Percentiles rank a stretch among this genome's conserved stretches.
These are phyloP conservation scores for Vitellaria paradoxa DNA, from an alignment of 179 eudicot species.

Conservation along the genomic window DNA sequence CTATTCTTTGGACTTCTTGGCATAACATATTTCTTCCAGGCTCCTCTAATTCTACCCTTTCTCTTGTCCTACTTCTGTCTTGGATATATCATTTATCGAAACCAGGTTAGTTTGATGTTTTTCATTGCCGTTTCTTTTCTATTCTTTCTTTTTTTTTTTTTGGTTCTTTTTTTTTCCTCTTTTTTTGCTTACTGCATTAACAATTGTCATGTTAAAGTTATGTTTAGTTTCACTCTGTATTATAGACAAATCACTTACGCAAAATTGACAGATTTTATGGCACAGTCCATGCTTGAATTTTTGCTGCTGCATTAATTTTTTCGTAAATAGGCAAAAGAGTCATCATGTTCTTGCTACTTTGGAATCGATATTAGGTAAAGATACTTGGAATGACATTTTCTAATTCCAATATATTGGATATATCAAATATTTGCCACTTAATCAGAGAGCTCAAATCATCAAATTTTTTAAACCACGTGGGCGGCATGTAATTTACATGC, in stretches of 20 bases:
- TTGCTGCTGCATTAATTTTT: not conserved
- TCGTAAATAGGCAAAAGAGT: not conserved
- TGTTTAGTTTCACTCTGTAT: no score
- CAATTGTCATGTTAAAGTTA: no score
- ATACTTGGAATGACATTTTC: not conserved
- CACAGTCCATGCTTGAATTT: not conserved
- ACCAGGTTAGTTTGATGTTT: constrained; percentile 63
- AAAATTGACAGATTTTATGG: no score
- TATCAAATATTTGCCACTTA: not conserved
- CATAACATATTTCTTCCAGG: constrained; percentile 80
- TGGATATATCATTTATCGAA: constrained; percentile 74
- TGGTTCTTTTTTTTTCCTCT: no score
- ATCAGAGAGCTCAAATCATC: not conserved
- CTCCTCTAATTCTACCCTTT: constrained; percentile 87
- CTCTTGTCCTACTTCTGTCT: constrained; percentile 73
- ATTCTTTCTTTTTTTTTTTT: no score
- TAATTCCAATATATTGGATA: not conserved
- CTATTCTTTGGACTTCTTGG: constrained; percentile 88
- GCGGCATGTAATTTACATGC: not conserved
- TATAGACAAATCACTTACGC: no score
- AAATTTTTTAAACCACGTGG: not conserved
- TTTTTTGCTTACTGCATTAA: no score
- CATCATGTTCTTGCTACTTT: not conserved
- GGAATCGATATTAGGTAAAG: not conserved
- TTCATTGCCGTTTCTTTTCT: not conserved